Evolutionary conservation across 2,329 filamentous ascomycete genomes (phyloP).

Genomic region (Sarocladium strictum): DNA sequence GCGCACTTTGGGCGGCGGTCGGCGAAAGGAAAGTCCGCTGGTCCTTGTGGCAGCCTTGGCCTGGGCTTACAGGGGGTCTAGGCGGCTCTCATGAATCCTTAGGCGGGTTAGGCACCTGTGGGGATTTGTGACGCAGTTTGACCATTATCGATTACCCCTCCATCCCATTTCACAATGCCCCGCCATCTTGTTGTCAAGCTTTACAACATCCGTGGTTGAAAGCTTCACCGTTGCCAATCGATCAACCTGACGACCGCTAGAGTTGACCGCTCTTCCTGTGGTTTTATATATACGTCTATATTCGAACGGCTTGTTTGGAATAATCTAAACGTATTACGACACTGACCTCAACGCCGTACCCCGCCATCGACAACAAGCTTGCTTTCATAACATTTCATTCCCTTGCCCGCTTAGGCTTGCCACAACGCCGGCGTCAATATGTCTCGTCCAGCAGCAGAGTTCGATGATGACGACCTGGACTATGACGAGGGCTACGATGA

Average conservation of each 20-base stretch:
- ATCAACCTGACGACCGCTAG: neutral
- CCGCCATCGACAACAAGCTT: neutral
- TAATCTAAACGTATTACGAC: too few relatives aligned
- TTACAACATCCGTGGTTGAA: neutral
- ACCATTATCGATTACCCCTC: conserved; percentile 15
- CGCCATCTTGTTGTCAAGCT: conserved; percentile 4
- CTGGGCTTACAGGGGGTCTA: neutral
- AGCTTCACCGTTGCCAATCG: neutral
- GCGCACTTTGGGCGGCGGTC: neutral
- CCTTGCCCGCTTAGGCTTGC: neutral
- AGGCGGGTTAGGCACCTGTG: neutral
- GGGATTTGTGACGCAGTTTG: conserved; percentile 6
- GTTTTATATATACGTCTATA: too few relatives aligned
- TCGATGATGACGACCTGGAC: conserved; percentile 45
- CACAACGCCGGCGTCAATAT: neutral
- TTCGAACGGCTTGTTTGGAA: too few relatives aligned
- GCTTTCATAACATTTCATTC: neutral
- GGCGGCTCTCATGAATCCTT: neutral
- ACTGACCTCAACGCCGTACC: too few relatives aligned
- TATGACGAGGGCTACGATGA: conserved; percentile 34
- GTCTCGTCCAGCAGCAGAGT: conserved; percentile 24
- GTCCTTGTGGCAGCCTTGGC: neutral
- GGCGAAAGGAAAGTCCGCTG: conserved; percentile 9
- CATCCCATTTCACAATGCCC: conserved; percentile 9
- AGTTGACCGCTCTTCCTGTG: too few relatives aligned